A percentile compares a stretch with the other conserved stretches of the same genome.
Evolutionary conservation across 208 protist genomes (phyloP).

Genomic region (Acanthamoeba sp.): DNA sequence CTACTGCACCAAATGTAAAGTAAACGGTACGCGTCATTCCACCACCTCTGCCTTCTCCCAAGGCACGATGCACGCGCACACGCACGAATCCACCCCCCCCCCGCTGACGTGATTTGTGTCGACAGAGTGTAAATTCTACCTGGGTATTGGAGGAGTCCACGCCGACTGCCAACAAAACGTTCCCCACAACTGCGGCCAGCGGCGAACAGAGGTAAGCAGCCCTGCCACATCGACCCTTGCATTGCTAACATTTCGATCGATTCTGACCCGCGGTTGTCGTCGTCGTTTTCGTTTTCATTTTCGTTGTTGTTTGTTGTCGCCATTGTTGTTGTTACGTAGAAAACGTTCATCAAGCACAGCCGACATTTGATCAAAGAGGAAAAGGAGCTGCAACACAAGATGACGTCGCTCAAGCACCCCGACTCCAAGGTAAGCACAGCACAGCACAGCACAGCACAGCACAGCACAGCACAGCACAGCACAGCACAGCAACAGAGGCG

Average conservation of each 20-base stretch:
- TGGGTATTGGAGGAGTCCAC: slow-evolving; percentile 26
- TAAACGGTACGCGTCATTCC: not conserved
- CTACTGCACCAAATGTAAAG: slow-evolving; percentile 59
- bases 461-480: no score
- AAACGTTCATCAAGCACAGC: slow-evolving; percentile 66
- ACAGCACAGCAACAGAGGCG: no score
- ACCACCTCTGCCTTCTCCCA: not conserved
- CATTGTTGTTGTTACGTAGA: not conserved
- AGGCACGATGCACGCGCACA: no score
- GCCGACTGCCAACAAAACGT: slow-evolving; percentile 25
- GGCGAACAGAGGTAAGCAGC: not conserved
- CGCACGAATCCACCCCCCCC: no score
- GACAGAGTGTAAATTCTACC: slow-evolving; percentile 25
- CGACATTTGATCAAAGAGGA: slow-evolving; percentile 35
- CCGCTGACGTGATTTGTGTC: no score
- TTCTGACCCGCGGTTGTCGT: no score
- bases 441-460: no score
- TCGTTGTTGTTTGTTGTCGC: not conserved
- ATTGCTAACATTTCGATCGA: no score
- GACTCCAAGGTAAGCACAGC: no score
- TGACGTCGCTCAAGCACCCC: slow-evolving; percentile 45
- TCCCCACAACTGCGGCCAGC: not conserved
- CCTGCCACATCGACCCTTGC: no score
- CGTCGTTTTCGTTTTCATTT: not conserved
- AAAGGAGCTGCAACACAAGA: slow-evolving; percentile 45